Conservation (phyloP, 306 rosid genomes). For the Prunus armeniaca region DNA sequence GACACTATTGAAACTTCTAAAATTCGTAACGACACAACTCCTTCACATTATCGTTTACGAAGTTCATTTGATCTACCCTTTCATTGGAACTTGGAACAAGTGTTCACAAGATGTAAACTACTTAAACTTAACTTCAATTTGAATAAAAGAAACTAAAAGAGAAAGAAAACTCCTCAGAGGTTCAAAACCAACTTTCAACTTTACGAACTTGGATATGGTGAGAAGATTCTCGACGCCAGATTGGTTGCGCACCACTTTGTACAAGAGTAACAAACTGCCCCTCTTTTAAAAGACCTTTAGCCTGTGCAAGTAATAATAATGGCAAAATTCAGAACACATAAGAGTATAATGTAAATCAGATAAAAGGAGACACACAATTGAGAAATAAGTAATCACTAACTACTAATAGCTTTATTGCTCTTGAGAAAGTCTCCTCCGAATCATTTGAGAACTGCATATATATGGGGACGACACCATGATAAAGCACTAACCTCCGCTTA, state of each 20-base stretch:
- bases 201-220: slow-evolving; percentile 92
- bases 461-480: slow-evolving; percentile 77
- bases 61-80: slow-evolving; percentile 7
- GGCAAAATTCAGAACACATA: slow-evolving; percentile 12
- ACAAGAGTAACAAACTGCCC: slow-evolving; percentile 81
- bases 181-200: slow-evolving; percentile 54
- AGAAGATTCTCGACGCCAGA: slow-evolving; percentile 86
- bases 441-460: slow-evolving; percentile 84
- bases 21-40: slow-evolving; percentile 7
- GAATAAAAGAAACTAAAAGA: background rate
- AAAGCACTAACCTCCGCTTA: slow-evolving; percentile 77
- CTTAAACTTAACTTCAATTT: background rate
- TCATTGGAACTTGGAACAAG: slow-evolving; percentile 7
- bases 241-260: slow-evolving; percentile 96
- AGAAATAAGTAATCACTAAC: slow-evolving; percentile 41
- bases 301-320: slow-evolving; percentile 43
- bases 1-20: background rate
- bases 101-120: slow-evolving; percentile 6
- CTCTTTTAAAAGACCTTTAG: slow-evolving; percentile 56
- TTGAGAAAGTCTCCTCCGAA: slow-evolving; percentile 79
- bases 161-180: slow-evolving; percentile 5
- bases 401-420: slow-evolving; percentile 75
- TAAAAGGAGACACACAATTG: background rate
- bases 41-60: background rate
- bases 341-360: slow-evolving; percentile 2